These are phyloP conservation scores for Neonectria neomacrospora DNA, from an alignment of 2,329 filamentous ascomycete species.

Conservation along the genomic window DNA sequence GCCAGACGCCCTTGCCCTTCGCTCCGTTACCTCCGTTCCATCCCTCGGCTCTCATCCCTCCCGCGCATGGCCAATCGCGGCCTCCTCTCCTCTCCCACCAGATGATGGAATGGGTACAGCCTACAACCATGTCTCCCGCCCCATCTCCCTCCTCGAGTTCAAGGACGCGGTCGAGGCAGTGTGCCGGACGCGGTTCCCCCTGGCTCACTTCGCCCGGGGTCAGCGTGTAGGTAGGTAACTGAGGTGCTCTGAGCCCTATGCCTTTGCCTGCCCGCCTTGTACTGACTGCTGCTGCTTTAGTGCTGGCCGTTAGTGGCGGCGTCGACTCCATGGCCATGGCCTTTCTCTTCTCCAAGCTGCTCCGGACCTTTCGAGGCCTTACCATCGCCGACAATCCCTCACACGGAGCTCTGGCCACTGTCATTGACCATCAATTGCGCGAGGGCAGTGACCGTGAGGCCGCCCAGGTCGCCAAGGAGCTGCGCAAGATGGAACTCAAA, in stretches of 20 bases:
- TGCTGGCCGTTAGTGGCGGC: conserved; percentile 88
- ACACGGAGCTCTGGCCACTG: conserved; percentile 55
- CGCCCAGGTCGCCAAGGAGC: conserved; percentile 53
- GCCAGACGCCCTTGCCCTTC: conserved; percentile 5
- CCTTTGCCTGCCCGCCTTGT: not conserved
- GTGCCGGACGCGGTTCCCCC: conserved; percentile 62
- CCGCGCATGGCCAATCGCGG: conserved; percentile 33
- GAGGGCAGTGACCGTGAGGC: conserved; percentile 65
- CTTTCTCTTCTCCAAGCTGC: conserved; percentile 70
- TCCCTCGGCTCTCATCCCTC: conserved; percentile 1
- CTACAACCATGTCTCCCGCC: conserved; percentile 52
- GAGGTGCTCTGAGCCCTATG: not conserved
- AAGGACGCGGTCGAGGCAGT: conserved; percentile 61
- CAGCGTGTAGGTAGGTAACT: conserved; percentile 56
- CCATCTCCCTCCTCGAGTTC: conserved; percentile 53
- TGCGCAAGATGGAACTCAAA: conserved; percentile 53
- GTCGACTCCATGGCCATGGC: conserved; percentile 98
- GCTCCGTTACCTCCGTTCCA: not conserved
- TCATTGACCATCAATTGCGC: conserved; percentile 70
- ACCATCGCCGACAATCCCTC: conserved; percentile 59
- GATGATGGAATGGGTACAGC: conserved; percentile 52
- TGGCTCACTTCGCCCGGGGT: conserved; percentile 47
- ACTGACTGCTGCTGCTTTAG: conserved; percentile 51
- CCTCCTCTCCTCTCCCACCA: conserved; percentile 29
- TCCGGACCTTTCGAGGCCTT: conserved; percentile 47